A percentile compares a stretch with the other conserved stretches of the same genome.
These are phyloP conservation scores for Zostera marina DNA, from an alignment of 116 monocot species.

Conservation along the genomic window DNA sequence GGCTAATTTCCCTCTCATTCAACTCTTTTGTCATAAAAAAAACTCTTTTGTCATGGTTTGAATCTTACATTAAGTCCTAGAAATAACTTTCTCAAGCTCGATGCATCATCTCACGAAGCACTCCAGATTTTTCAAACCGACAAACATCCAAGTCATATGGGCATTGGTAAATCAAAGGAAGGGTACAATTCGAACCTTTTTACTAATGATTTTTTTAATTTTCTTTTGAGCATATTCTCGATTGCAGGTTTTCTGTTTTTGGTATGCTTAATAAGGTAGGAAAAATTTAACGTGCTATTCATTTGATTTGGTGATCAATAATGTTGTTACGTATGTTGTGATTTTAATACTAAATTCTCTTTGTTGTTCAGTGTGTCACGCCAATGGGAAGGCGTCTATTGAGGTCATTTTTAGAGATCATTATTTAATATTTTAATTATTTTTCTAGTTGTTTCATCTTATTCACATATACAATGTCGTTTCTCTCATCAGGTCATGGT, in stretches of 20 bases:
- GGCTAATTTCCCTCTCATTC: neutral
- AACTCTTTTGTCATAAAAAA: too few relatives aligned
- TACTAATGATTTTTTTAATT: conserved; percentile 4
- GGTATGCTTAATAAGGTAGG: conserved; percentile 95
- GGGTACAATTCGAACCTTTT: conserved; percentile 31
- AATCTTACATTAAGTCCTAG: conserved; percentile 47
- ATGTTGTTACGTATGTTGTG: neutral
- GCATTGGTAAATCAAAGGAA: conserved; percentile 98
- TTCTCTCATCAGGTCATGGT: neutral
- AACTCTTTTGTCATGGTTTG: neutral
- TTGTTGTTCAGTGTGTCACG: conserved; percentile 68
- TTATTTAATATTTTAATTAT: neutral
- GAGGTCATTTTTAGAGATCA: conserved; percentile 22
- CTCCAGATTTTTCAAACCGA: conserved; percentile 94
- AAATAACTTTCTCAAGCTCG: conserved; percentile 91
- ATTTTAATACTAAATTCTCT: neutral
- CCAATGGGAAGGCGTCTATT: conserved; percentile 84
- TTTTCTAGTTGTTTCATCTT: too few relatives aligned
- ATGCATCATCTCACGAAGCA: conserved; percentile 81
- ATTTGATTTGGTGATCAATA: conserved; percentile 1
- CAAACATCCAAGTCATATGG: conserved; percentile 99
- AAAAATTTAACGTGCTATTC: neutral
- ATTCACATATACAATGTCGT: too few relatives aligned
- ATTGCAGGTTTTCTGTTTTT: conserved; percentile 91
- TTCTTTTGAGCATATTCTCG: conserved; percentile 2